Evolutionary conservation across 1,284 basidiomycete species (phyloP), one percentile per base, ranked within the genome.

Genomic region (Psilocybe mexicana): DNA sequence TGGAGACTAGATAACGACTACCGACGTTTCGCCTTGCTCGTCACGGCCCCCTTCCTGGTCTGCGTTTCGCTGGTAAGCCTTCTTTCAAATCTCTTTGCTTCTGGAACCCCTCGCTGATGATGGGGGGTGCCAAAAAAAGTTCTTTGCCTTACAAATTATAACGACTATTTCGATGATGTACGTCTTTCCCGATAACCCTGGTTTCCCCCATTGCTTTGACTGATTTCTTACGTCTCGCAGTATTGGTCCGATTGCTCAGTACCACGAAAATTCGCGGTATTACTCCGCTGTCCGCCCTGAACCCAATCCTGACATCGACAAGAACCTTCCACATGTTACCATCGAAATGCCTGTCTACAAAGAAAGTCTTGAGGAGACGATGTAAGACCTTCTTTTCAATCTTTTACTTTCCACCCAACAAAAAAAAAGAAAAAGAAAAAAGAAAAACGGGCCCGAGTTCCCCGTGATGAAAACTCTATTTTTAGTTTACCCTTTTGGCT

Each of bases 311-410:
- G 79, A 79, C n/a, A 75, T 88, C 14, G 87, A 90, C 62, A 61
- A 73, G 1, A 75, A 74, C 38, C 76, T 92, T 1, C 90, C 90
- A 2, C 90, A 91, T 65, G 78, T 92, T 58, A 89, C 90, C 0
- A 79, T 92, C 55, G 84, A 91, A 67, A 82, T 92, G 77, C 90
- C 91, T 0, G 91, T 92, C 5, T 93, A 92, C 76, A 92, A 91
- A 72, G 90, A 90, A 73, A 87, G 83, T 60, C 71, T 86, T 35
- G 80, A 82, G 43, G 79, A 82, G 56, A 88, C 87, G 0, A 86
- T 90, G 87, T 88, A 67, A 67, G 86, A 77, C 30, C 36, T 11
- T 49, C 14, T 18, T 28, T 24, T 28, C 28, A 33, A 14, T 18
- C 8, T 23, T 57, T 24, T 23, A 40, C 12, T 42, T 23, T 18